Evolutionary conservation across 192 early-diverging fungal genomes (phyloP), one percentile per base, ranked within the genome.

Genomic region (Mortierella claussenii): DNA sequence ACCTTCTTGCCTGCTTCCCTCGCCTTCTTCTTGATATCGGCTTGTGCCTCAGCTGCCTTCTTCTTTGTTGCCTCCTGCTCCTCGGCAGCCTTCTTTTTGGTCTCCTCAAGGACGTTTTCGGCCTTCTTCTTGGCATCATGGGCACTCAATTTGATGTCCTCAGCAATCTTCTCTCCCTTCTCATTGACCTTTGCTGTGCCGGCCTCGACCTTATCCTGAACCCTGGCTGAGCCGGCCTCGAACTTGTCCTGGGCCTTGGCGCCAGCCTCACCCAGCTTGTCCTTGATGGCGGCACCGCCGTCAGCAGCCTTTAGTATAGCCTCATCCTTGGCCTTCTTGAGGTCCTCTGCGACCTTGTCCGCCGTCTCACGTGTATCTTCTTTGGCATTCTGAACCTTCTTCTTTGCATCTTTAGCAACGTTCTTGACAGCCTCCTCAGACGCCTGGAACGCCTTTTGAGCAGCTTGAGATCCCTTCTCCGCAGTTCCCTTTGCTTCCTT

Each of bases 381-480:
- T 30, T 59, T 58, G 47, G 20, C 28, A 31, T 58, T 48, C 49
- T 48, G 23, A 1, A 34, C 54, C 45, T 34, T 40, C 5, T 53
- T 44, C 49, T 65, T 64, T 11, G 33, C 37, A 1, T 55, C 52
- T 28, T 65, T 28, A 1, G 52, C 8, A 1, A 28, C 51, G n/a
- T 43, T 37, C 58, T 61, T 23, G 30, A 28, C 46, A 1, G 60
- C 69, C 20, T 63, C 68, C 17, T 65, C 40, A 18, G 62, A 46
- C 0, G 27, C 32, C 7, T 43, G 40, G 27, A 75, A 64, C 17
- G 56, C 70, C 48, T 60, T 75, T 17, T 75, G 70, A 8, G 54
- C 42, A 0, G 46, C 15, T 18, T 73, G 30, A 12, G 53, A 20
- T 18, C 11, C 61, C 61, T 43, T 24, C 13, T 71, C 47, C 13